Evolutionary conservation across 495 filamentous ascomycete genomes (phyloP).

Genomic region (Aspergillus egyptiacus): DNA sequence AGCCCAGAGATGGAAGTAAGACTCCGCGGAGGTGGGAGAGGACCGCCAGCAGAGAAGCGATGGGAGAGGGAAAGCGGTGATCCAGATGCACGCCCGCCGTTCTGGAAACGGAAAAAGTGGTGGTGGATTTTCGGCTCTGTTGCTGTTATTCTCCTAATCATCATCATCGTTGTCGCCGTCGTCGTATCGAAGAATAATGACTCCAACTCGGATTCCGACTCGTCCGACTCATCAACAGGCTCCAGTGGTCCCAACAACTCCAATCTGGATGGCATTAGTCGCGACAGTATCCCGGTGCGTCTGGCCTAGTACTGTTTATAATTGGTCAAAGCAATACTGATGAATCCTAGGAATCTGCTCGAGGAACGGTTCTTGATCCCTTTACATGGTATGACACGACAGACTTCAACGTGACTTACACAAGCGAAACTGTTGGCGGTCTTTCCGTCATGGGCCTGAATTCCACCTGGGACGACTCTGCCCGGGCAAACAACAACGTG

Average conservation of each 20-base stretch:
- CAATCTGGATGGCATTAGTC: slow-evolving; percentile 53
- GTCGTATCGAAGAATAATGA: slow-evolving; percentile 62
- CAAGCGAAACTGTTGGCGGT: slow-evolving; percentile 73
- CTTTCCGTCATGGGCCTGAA: slow-evolving; percentile 87
- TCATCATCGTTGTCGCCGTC: slow-evolving; percentile 70
- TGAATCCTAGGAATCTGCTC: slow-evolving; percentile 40
- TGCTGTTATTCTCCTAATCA: slow-evolving; percentile 56
- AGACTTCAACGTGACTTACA: slow-evolving; percentile 94
- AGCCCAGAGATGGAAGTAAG: slow-evolving; percentile 35
- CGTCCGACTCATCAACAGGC: slow-evolving; percentile 2
- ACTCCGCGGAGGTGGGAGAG: slow-evolving; percentile 33
- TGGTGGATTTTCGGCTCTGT: slow-evolving; percentile 35
- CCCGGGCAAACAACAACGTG: slow-evolving; percentile 68
- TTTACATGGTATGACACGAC: slow-evolving; percentile 88
- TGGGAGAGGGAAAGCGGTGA: slow-evolving; percentile 30
- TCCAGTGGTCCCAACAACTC: slow-evolving; percentile 27
- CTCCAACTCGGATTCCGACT: slow-evolving; percentile 14
- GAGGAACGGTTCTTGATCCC: slow-evolving; percentile 79
- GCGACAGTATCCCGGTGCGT: slow-evolving; percentile 56
- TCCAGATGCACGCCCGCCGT: slow-evolving; percentile 26
- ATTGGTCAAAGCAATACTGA: not conserved
- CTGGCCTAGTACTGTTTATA: not conserved
- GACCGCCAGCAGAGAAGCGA: slow-evolving; percentile 24
- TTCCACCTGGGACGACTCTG: slow-evolving; percentile 79
- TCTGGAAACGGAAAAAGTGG: slow-evolving; percentile 32